Evolutionary conservation across 2,329 filamentous ascomycete genomes (phyloP).

Genomic region (Aspergillus ochraceoroseus): DNA sequence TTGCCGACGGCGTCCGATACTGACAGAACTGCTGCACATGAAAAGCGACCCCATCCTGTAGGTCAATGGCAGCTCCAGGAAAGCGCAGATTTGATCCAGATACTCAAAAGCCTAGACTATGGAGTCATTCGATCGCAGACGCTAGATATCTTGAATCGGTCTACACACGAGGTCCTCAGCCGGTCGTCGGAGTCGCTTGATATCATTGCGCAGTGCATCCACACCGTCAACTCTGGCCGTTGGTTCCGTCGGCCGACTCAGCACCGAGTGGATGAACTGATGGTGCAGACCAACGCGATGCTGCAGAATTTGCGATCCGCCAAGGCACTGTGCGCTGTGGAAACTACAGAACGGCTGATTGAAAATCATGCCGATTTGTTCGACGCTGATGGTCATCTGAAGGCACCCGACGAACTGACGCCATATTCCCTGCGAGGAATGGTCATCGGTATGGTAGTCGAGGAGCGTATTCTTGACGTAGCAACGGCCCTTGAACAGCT

Average conservation of each 20-base stretch:
- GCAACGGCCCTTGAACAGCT: constrained; percentile 21
- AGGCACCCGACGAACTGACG: constrained; percentile 13
- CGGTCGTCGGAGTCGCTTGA: constrained; percentile 23
- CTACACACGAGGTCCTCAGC: constrained; percentile 26
- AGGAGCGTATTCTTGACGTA: constrained; percentile 39
- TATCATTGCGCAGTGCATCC: constrained; percentile 18
- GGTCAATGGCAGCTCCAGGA: constrained; percentile 24
- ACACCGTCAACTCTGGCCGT: constrained; percentile 28
- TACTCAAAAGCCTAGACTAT: constrained; percentile 39
- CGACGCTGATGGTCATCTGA: background rate
- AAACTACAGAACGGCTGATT: constrained; percentile 43
- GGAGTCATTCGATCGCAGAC: constrained; percentile 32
- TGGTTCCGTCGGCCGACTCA: constrained; percentile 27
- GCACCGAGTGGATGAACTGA: background rate
- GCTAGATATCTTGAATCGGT: constrained; percentile 30
- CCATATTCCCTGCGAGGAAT: constrained; percentile 38
- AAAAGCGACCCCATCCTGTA: background rate
- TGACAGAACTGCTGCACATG: background rate
- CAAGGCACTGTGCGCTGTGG: constrained; percentile 23
- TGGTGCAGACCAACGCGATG: constrained; percentile 16
- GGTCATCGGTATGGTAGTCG: constrained; percentile 47
- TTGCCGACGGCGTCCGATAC: background rate
- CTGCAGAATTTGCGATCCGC: constrained; percentile 28
- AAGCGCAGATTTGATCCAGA: constrained; percentile 34
- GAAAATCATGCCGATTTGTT: constrained; percentile 11